Base-by-base conservation (phyloP, 2,329 filamentous ascomycete genomes). In the Pyricularia sp. region DNA sequence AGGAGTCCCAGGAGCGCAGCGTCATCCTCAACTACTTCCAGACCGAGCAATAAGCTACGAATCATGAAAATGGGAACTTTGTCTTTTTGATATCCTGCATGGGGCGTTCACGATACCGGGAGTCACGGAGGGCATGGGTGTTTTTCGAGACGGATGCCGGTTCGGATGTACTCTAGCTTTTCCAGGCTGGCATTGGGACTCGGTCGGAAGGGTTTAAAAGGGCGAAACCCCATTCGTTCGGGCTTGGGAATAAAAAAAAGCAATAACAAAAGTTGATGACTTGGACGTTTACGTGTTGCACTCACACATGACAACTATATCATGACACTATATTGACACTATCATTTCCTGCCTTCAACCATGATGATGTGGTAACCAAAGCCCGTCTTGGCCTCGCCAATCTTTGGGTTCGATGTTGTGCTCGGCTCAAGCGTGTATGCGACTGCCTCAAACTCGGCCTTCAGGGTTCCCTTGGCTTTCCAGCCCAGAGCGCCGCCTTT, bases 1-100 rank as follows among this genome's bases (percentile, higher is more conserved):
- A 98, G 90, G 95, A 99, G 88, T 96, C 92, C 76, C 94, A 97
- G 87, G 95, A 99, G 90, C 94, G 95, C 81, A 93, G 90, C 80
- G 93, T 98, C 84, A 92, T 99, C 82, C 93, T 99, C 84, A 97
- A 99, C 91, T 99, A 99, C 92, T 98, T 99, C 94, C 92, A 97
- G 88, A 97, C 93, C 82, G 87, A 89, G 83, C 87, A 89, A 81
- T 90, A 89, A 84, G 78, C 70, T 70, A 68, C 71, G n/a, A 68
- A 26, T 63, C n/a, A 61, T 70, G 69, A 68, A 64, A 20, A 17
- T 26, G 30, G 55, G 23, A 63, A 26, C 17, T 68, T 68, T 68
- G 33, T 68, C 66, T 58, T 61, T 66, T 66, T 63, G 59, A 63
- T 63, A 63, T 42, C 70, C 68, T 73, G 71, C 69, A 73, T 73